phyloP scores from a whole-genome alignment of 805 yeast species.

The Tetrapisispora taiwanensis region DNA sequence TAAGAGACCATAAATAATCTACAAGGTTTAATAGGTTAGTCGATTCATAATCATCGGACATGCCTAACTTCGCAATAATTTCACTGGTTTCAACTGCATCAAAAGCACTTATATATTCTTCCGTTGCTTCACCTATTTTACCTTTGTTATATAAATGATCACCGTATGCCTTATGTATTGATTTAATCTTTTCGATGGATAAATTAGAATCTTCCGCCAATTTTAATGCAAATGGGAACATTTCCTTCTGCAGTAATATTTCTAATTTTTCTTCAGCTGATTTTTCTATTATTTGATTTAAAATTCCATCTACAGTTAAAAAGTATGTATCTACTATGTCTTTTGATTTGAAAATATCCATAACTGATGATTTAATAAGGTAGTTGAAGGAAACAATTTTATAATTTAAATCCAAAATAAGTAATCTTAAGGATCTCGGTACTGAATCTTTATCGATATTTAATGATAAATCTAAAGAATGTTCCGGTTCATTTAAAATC shows the following conservation, averaged over 20 bases:
- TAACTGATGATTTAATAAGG: conserved; percentile 55
- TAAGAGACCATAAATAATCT: conserved; percentile 50
- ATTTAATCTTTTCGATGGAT: conserved; percentile 13
- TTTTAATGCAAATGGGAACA: conserved; percentile 62
- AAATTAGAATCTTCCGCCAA: conserved; percentile 41
- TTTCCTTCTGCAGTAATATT: conserved; percentile 55
- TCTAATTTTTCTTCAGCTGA: conserved; percentile 57
- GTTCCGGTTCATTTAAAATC: conserved; percentile 42
- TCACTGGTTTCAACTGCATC: conserved; percentile 54
- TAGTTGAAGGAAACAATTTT: conserved; percentile 62
- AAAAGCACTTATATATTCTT: conserved; percentile 58
- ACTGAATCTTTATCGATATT: conserved; percentile 32
- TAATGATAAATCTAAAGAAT: conserved; percentile 33
- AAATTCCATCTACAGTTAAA: conserved; percentile 64
- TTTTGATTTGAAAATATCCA: conserved; percentile 41
- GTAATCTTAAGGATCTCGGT: not conserved
- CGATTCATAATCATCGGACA: conserved; percentile 36
- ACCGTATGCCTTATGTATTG: conserved; percentile 52
- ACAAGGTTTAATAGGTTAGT: conserved; percentile 42
- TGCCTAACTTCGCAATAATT: conserved; percentile 67
- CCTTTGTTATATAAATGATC: conserved; percentile 60
- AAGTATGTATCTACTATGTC: conserved; percentile 47
- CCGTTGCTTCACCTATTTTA: conserved; percentile 58
- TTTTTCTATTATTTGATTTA: conserved; percentile 60
- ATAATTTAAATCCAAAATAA: conserved; percentile 56